These are phyloP conservation scores for Penicillium expansum DNA, from an alignment of 2,329 filamentous ascomycete genomes.

Conservation along the genomic window DNA sequence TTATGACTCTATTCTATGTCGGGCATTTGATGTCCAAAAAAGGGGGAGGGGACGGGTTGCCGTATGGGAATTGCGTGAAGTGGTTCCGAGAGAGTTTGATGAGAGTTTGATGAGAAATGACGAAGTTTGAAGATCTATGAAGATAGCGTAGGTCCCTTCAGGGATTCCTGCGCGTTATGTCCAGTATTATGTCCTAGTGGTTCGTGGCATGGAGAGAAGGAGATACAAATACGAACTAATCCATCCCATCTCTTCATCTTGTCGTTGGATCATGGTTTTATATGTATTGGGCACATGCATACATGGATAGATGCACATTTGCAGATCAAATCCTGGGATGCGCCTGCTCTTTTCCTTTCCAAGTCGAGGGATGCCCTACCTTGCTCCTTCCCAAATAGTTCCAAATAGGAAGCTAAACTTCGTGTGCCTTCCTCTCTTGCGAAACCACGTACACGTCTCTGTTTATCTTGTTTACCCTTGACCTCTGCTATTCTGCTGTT, in stretches of 20 bases:
- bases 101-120: slow-evolving; percentile 14
- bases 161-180: slow-evolving; percentile 16
- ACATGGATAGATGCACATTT: no score
- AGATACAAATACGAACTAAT: slow-evolving; percentile 26
- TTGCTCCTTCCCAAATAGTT: slow-evolving; percentile 3
- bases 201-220: slow-evolving; percentile 11
- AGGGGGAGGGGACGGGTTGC: not conserved
- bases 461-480: not conserved
- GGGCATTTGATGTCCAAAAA: slow-evolving; percentile 13
- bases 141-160: slow-evolving; percentile 3
- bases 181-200: slow-evolving; percentile 14
- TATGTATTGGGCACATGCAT: not conserved
- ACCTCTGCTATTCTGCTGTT: not conserved
- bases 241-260: slow-evolving; percentile 6
- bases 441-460: not conserved
- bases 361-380: not conserved
- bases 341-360: not conserved
- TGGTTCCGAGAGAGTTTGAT: slow-evolving; percentile 9
- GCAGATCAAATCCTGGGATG: no score
- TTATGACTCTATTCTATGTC: slow-evolving; percentile 16
- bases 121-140: slow-evolving; percentile 12
- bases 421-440: not conserved
- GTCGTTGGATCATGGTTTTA: not conserved
- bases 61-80: slow-evolving; percentile 8
- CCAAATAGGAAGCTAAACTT: not conserved